A percentile compares a stretch with the other conserved stretches of the same genome.
Evolutionary conservation across 306 rosid species (phyloP).

Genomic region (Luffa aegyptiaca): DNA sequence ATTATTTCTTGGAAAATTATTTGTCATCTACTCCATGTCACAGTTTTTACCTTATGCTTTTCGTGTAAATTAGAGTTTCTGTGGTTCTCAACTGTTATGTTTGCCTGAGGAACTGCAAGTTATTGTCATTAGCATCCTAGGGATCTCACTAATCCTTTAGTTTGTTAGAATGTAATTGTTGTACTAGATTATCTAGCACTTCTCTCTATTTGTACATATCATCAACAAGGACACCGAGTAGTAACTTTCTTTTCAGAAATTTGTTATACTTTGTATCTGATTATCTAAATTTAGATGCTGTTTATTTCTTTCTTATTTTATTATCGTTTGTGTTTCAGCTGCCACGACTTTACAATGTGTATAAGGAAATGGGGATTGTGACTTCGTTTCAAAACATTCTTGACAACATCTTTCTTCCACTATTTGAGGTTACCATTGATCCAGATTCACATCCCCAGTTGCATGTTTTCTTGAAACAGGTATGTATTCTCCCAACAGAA

Average conservation of each 20-base stretch:
- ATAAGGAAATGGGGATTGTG: conserved; percentile 97
- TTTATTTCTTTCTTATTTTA: conserved; percentile 7
- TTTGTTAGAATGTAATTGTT: background rate
- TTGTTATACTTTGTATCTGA: background rate
- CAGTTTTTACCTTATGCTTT: background rate
- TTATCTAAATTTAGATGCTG: background rate
- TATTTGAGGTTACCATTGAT: conserved; percentile 85
- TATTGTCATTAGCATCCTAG: background rate
- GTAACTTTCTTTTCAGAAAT: background rate
- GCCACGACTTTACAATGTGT: conserved; percentile 81
- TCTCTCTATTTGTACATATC: background rate
- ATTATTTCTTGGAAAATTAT: background rate
- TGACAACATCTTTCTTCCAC: conserved; percentile 89
- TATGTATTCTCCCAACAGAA: conserved; percentile 13
- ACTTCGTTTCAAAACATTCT: conserved; percentile 96
- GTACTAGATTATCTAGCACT: background rate
- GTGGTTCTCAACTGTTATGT: background rate
- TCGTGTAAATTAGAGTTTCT: background rate
- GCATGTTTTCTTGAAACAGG: conserved; percentile 95
- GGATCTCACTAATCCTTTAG: background rate
- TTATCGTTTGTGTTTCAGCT: conserved; percentile 40
- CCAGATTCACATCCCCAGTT: conserved; percentile 99
- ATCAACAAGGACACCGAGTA: background rate
- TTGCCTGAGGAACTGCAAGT: background rate
- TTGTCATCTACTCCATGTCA: background rate